These are phyloP conservation scores for Phialophora chinensis DNA, from an alignment of 2,329 filamentous ascomycete species.

Conservation along the genomic window DNA sequence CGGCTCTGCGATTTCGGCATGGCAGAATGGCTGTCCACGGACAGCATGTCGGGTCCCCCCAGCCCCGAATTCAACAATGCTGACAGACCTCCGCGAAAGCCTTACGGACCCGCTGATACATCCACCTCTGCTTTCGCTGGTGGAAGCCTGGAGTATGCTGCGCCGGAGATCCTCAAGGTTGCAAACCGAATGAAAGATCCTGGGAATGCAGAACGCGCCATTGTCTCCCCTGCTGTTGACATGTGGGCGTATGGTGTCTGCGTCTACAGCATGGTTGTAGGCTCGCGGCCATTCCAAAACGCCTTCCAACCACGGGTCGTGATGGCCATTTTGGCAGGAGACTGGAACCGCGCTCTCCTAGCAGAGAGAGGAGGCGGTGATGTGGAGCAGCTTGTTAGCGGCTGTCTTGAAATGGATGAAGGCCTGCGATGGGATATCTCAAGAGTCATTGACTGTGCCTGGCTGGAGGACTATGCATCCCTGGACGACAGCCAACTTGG, in stretches of 20 bases:
- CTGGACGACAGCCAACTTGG: slow-evolving; percentile 28
- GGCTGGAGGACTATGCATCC: slow-evolving; percentile 54
- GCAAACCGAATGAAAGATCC: slow-evolving; percentile 37
- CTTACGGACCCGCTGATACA: slow-evolving; percentile 61
- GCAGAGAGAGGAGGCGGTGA: slow-evolving; percentile 44
- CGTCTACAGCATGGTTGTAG: slow-evolving; percentile 65
- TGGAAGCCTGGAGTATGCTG: slow-evolving; percentile 64
- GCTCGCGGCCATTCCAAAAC: slow-evolving; percentile 67
- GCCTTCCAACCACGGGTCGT: slow-evolving; percentile 64
- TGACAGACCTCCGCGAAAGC: slow-evolving; percentile 56
- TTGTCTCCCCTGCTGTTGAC: slow-evolving; percentile 61
- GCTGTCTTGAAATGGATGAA: slow-evolving; percentile 64
- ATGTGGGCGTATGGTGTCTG: slow-evolving; percentile 72
- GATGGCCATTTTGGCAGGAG: slow-evolving; percentile 64
- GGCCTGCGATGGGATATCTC: slow-evolving; percentile 63
- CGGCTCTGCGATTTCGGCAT: slow-evolving; percentile 73
- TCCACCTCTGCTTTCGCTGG: slow-evolving; percentile 60
- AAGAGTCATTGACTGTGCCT: slow-evolving; percentile 61
- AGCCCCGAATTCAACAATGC: slow-evolving; percentile 56
- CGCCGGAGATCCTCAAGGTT: slow-evolving; percentile 54
- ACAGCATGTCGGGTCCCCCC: slow-evolving; percentile 55
- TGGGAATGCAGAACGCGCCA: slow-evolving; percentile 22
- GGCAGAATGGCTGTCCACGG: slow-evolving; percentile 68
- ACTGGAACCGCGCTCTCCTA: slow-evolving; percentile 57
- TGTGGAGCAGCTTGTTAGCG: slow-evolving; percentile 62